Conservation (phyloP, 305 asterid species). For the Caryopteris hybrid region DNA sequence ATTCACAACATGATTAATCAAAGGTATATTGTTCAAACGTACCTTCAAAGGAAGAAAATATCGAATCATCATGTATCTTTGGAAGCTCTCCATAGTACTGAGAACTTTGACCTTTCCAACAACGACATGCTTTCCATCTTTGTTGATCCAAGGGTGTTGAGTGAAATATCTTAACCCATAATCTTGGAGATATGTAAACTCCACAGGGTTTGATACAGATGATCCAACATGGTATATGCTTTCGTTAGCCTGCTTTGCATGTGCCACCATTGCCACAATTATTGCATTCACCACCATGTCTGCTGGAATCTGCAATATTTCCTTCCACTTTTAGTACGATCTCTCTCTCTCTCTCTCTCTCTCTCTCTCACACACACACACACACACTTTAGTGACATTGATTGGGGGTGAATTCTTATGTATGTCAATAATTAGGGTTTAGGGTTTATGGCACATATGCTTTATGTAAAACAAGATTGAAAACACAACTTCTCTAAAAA, state of each 20-base stretch:
- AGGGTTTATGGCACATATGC: no score
- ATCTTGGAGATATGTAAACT: constrained; percentile 25
- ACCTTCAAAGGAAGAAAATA: constrained; percentile 64
- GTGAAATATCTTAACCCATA: constrained; percentile 37
- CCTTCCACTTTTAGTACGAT: neutral
- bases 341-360: neutral
- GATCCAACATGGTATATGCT: constrained; percentile 59
- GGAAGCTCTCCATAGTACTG: constrained; percentile 44
- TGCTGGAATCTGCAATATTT: constrained; percentile 61
- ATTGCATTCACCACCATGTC: constrained; percentile 92
- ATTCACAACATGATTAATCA: no score
- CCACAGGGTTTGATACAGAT: constrained; percentile 42
- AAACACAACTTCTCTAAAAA: no score
- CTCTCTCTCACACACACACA: neutral
- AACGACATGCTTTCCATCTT: constrained; percentile 43
- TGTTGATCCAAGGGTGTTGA: constrained; percentile 42
- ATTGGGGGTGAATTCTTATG: no score
- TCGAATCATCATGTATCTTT: constrained; percentile 38
- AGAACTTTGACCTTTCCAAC: constrained; percentile 44
- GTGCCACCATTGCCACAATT: constrained; percentile 64
- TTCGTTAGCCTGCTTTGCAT: constrained; percentile 34
- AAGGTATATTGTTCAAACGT: neutral
- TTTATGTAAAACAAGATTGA: no score
- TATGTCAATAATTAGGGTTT: no score
- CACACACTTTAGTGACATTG: neutral